Conservation (phyloP, 2,329 filamentous ascomycete genomes). For the Exophiala dermatitidis region DNA sequence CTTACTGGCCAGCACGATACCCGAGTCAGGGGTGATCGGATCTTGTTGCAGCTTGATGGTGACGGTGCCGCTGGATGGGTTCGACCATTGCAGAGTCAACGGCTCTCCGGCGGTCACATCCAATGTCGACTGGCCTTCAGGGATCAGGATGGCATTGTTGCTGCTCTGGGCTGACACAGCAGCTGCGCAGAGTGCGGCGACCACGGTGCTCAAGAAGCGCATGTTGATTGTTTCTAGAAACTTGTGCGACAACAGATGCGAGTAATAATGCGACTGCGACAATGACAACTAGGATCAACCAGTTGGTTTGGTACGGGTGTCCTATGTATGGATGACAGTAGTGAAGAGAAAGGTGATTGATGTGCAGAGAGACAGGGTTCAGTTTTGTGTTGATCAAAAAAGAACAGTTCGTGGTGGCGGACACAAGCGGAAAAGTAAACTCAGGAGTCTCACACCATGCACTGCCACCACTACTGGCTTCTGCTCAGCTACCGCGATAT, state of each 20-base stretch:
- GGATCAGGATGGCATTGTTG: constrained; percentile 45
- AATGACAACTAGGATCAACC: too few relatives aligned
- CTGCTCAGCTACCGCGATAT: too few relatives aligned
- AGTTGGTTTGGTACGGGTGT: too few relatives aligned
- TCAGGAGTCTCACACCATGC: too few relatives aligned
- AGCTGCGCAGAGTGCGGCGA: constrained; percentile 42
- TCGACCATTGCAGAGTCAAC: constrained; percentile 43
- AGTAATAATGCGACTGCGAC: too few relatives aligned
- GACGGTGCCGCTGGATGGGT: constrained; percentile 44
- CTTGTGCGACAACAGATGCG: background rate
- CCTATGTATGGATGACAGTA: too few relatives aligned
- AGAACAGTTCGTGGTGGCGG: too few relatives aligned
- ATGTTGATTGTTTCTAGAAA: constrained; percentile 33
- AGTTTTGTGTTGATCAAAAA: too few relatives aligned
- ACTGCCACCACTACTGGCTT: too few relatives aligned
- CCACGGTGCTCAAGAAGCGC: constrained; percentile 39
- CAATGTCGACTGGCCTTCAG: constrained; percentile 34
- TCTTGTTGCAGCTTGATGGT: constrained; percentile 44
- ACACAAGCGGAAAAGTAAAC: too few relatives aligned
- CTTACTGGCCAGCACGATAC: constrained; percentile 41
- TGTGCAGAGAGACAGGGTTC: too few relatives aligned
- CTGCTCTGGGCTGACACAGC: constrained; percentile 35
- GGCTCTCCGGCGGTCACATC: constrained; percentile 42
- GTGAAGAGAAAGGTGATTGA: too few relatives aligned
- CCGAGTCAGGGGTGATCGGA: constrained; percentile 36